Evolutionary conservation across 129 eudicot genomes (phyloP).

Genomic region (Flaveria trinervia): DNA sequence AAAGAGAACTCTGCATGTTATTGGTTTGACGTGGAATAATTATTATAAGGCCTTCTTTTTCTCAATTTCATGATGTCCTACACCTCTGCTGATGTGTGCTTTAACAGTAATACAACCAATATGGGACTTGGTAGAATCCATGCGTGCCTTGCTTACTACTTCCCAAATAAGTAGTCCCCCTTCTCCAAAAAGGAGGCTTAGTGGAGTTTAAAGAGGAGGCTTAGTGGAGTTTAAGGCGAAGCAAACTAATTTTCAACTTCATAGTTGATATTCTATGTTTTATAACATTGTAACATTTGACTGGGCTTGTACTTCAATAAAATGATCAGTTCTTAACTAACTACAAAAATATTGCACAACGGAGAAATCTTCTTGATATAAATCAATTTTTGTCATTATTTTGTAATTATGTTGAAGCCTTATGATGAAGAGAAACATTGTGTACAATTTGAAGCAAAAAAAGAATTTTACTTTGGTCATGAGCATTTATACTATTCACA

Average conservation of each 20-base stretch:
- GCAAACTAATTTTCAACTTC: slow-evolving; percentile 6
- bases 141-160: background rate
- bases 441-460: background rate
- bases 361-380: slow-evolving; percentile 9
- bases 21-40: background rate
- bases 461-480: background rate
- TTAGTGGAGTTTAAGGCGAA: background rate
- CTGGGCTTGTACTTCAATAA: background rate
- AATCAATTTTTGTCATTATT: background rate
- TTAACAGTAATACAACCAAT: background rate
- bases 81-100: background rate
- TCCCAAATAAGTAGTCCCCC: no score
- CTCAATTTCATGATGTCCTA: background rate
- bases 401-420: slow-evolving; percentile 4
- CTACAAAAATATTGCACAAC: background rate
- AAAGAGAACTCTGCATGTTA: slow-evolving; percentile 4
- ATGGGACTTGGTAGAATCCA: background rate
- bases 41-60: background rate
- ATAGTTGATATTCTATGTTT: background rate
- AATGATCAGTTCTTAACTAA: background rate
- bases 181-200: no score
- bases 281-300: background rate
- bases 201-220: no score
- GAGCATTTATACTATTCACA: background rate
- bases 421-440: background rate